phyloP scores from a whole-genome alignment of 2,329 filamentous ascomycete genomes.

The Tolypocladium tundrense region DNA sequence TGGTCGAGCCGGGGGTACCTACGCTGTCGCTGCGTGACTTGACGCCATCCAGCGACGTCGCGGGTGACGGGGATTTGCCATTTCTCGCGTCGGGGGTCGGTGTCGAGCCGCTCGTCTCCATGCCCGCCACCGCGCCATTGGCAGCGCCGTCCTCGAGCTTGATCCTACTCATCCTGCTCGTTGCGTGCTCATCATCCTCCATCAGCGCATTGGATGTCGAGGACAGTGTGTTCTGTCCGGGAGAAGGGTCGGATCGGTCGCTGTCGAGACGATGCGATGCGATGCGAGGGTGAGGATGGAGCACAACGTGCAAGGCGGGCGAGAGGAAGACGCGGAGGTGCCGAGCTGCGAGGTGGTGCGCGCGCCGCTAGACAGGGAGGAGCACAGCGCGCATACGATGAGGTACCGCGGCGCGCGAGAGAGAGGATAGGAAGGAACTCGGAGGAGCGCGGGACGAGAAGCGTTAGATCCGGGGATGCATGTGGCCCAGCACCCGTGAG shows the following conservation, averaged over 20 bases:
- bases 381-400: background rate
- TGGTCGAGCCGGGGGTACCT: slow-evolving; percentile 36
- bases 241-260: background rate
- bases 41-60: slow-evolving; percentile 31
- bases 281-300: background rate
- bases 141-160: slow-evolving; percentile 30
- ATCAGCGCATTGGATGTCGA: slow-evolving; percentile 14
- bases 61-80: slow-evolving; percentile 23
- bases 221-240: background rate
- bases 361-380: background rate
- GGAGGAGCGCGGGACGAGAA: background rate
- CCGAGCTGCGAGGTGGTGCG: background rate
- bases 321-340: background rate
- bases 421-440: background rate
- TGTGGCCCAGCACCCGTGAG: slow-evolving; percentile 9
- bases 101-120: slow-evolving; percentile 27
- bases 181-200: slow-evolving; percentile 31
- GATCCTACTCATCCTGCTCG: slow-evolving; percentile 31
- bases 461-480: slow-evolving; percentile 6
- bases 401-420: background rate
- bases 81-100: slow-evolving; percentile 22
- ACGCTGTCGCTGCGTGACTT: slow-evolving; percentile 38
- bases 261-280: background rate
- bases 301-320: background rate
- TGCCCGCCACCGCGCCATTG: slow-evolving; percentile 28